phyloP scores from a whole-genome alignment of 441 rosid genomes.

The Erysimum pusillum region DNA sequence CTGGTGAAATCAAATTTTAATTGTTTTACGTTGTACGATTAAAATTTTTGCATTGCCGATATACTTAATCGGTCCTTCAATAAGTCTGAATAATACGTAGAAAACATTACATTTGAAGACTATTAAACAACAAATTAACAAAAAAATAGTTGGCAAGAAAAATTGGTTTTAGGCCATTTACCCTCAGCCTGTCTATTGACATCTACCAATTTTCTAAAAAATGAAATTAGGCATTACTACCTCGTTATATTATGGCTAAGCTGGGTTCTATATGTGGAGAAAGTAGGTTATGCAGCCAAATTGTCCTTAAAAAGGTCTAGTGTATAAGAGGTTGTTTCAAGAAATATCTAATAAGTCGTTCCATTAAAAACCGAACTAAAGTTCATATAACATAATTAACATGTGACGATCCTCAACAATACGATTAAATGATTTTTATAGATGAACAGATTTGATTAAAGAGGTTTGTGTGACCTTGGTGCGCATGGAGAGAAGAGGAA shows the following conservation, averaged over 20 bases:
- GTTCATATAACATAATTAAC: not conserved
- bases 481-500: slow-evolving; percentile 62
- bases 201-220: slow-evolving; percentile 24
- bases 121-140: not conserved
- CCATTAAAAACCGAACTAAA: slow-evolving; percentile 18
- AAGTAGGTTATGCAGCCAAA: slow-evolving; percentile 11
- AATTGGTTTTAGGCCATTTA: slow-evolving; percentile 34
- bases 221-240: slow-evolving; percentile 31
- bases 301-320: not conserved
- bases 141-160: slow-evolving; percentile 27
- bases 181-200: slow-evolving; percentile 28
- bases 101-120: not conserved
- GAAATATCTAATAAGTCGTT: not conserved
- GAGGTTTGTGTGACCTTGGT: slow-evolving; percentile 55
- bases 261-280: not conserved
- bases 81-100: not conserved
- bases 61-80: not conserved
- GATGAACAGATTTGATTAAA: not conserved
- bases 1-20: not conserved
- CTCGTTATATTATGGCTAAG: not conserved
- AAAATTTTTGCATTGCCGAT: not conserved
- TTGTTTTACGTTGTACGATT: not conserved
- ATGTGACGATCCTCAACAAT: slow-evolving; percentile 16
- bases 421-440: not conserved
- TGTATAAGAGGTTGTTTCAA: not conserved